phyloP scores from a whole-genome alignment of 371 early-diverging fungal species.

The Haplosporangium sp. region DNA sequence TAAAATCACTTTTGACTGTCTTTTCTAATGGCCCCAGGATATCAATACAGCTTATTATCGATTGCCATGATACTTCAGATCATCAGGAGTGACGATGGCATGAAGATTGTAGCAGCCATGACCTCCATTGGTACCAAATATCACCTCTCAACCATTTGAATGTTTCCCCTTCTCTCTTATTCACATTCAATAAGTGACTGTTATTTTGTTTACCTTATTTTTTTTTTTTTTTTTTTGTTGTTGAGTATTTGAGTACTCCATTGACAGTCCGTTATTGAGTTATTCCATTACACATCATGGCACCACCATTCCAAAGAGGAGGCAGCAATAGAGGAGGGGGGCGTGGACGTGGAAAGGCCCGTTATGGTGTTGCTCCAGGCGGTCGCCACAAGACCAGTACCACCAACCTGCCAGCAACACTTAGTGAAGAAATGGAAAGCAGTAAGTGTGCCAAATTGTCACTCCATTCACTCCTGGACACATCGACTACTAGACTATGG shows the following conservation, averaged over 20 bases:
- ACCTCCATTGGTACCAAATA: not conserved
- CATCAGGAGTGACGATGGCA: not conserved
- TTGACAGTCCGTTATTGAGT: not conserved
- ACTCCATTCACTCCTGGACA: not conserved
- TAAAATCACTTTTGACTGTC: not conserved
- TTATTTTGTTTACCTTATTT: slow-evolving; percentile 12
- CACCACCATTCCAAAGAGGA: slow-evolving; percentile 47
- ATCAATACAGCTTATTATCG: not conserved
- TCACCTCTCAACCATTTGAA: not conserved
- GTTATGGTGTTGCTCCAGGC: slow-evolving; percentile 38
- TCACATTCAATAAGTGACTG: slow-evolving; percentile 3
- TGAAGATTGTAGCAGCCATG: not conserved
- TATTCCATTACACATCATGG: slow-evolving; percentile 30
- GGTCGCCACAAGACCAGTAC: slow-evolving; percentile 49
- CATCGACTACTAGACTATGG: not conserved
- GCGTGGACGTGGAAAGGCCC: slow-evolving; percentile 32
- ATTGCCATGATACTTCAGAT: not conserved
- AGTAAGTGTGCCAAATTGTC: slow-evolving; percentile 14
- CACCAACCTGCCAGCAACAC: slow-evolving; percentile 45
- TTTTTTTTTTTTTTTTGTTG: slow-evolving; percentile 24
- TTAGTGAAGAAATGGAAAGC: slow-evolving; percentile 48
- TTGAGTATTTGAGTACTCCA: not conserved
- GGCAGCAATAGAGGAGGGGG: slow-evolving; percentile 32
- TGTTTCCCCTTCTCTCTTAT: not conserved
- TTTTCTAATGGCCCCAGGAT: not conserved